Percentiles rank a stretch among this genome's conserved stretches.
Conservation (phyloP, 2,329 filamentous ascomycete species). For the Phaeosphaeriaceae sp. region DNA sequence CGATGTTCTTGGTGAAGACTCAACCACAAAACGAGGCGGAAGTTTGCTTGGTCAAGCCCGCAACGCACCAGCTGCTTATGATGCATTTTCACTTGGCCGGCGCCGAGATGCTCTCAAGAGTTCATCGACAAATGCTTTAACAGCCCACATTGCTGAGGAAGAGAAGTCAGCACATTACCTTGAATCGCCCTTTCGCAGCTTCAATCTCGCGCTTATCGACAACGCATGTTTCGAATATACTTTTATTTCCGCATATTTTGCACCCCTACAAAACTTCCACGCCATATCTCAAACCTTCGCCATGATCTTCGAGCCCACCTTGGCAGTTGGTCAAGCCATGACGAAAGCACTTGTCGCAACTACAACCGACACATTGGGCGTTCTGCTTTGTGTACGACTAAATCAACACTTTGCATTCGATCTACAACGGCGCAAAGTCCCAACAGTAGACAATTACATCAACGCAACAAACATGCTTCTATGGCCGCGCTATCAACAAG, state of each 20-base stretch:
- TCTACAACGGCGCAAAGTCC: slow-evolving; percentile 87
- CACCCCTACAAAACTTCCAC: slow-evolving; percentile 74
- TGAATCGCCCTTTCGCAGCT: slow-evolving; percentile 89
- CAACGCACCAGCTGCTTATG: slow-evolving; percentile 68
- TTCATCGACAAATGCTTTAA: slow-evolving; percentile 74
- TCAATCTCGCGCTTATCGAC: slow-evolving; percentile 91
- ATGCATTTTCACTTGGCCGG: slow-evolving; percentile 87
- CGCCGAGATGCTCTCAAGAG: slow-evolving; percentile 82
- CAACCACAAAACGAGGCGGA: slow-evolving; percentile 67
- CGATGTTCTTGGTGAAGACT: slow-evolving; percentile 82
- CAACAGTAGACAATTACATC: slow-evolving; percentile 86
- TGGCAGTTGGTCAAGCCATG: slow-evolving; percentile 78
- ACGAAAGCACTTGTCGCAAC: slow-evolving; percentile 78
- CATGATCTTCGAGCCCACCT: slow-evolving; percentile 88
- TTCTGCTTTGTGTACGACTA: slow-evolving; percentile 88
- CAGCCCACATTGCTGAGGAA: slow-evolving; percentile 90
- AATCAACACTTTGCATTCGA: slow-evolving; percentile 96
- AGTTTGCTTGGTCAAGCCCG: slow-evolving; percentile 37
- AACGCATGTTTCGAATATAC: slow-evolving; percentile 95
- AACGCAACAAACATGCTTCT: slow-evolving; percentile 95
- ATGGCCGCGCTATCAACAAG: slow-evolving; percentile 92
- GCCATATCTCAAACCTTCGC: slow-evolving; percentile 82
- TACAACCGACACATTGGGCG: slow-evolving; percentile 82
- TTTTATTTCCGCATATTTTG: slow-evolving; percentile 90
- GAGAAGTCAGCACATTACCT: slow-evolving; percentile 85